Evolutionary conservation across 192 early-diverging fungal genomes (phyloP).

Genomic region (Umbelopsis ramanniana): DNA sequence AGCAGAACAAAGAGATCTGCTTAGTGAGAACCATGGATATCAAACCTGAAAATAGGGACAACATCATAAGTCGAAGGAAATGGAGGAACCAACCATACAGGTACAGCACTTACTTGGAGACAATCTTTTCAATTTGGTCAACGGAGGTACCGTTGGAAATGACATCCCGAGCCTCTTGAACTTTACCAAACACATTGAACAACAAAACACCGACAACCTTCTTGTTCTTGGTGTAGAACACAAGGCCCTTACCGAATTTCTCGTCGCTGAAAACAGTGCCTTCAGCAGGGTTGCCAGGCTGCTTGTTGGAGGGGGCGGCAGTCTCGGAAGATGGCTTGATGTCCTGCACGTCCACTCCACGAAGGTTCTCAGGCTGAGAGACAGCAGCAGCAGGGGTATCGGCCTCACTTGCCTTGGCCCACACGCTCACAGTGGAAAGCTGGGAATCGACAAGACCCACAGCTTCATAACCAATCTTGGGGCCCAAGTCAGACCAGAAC

Average conservation of each 20-base stretch:
- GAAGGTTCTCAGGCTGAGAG: slow-evolving; percentile 38
- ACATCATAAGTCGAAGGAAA: slow-evolving; percentile 36
- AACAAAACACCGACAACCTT: slow-evolving; percentile 61
- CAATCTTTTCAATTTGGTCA: slow-evolving; percentile 7
- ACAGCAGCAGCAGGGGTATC: slow-evolving; percentile 34
- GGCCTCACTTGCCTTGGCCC: slow-evolving; percentile 55
- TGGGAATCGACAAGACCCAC: slow-evolving; percentile 62
- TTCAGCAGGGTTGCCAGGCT: slow-evolving; percentile 24
- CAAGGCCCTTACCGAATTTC: slow-evolving; percentile 62
- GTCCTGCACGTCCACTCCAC: slow-evolving; percentile 20
- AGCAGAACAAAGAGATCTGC: neutral
- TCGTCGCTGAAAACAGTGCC: slow-evolving; percentile 45
- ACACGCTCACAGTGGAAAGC: slow-evolving; percentile 63
- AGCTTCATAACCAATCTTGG: slow-evolving; percentile 65
- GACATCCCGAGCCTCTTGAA: slow-evolving; percentile 64
- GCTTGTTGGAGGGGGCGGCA: neutral
- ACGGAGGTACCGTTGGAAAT: slow-evolving; percentile 33
- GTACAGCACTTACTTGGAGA: slow-evolving; percentile 11
- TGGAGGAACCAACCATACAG: slow-evolving; percentile 31
- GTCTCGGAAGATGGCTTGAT: slow-evolving; percentile 1
- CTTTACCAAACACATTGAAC: slow-evolving; percentile 66
- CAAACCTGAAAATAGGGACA: neutral
- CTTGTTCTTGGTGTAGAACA: slow-evolving; percentile 61
- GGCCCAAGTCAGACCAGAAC: slow-evolving; percentile 68
- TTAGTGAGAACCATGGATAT: slow-evolving; percentile 19